Evolutionary conservation across 108 stramenopile genomes (phyloP), one percentile per base, ranked within the genome.

Genomic region (Seminavis robusta): DNA sequence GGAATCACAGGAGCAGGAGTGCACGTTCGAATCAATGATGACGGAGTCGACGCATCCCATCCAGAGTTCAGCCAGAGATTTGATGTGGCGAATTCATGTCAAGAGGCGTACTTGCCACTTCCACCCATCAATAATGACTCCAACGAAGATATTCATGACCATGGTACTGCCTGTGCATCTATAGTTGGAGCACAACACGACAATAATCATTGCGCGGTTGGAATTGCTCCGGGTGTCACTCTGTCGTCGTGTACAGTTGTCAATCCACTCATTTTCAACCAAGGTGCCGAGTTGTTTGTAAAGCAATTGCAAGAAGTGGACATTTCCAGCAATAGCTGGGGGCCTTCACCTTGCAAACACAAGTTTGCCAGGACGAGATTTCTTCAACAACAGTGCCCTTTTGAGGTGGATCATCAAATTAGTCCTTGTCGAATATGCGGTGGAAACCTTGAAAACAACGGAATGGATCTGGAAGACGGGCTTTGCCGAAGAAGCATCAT

Each of bases 21-120:
- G 19, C 49, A 61, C 3, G 47, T 72, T 5, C 48, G 71, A 40
- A 50, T 72, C n/a, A 72, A 72, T 38, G 71, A 72, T 33, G 58
- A 39, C 2, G 71, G 63, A 10, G 52, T 72, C 23, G 71, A 72
- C 24, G 26, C 25, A 29, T 32, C 1, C 15, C 32, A 51, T 34
- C 1, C 40, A 11, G 71, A 65, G 30, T 65, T 72, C 10, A 8
- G 5, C 24, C 46, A 27, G 19, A 32, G 58, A 25, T 53, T 54
- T 29, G 71, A 72, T 39, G 19, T 36, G 31, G 43, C 52, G 19
- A 41, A 52, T 17, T 72, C 71, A 8, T 72, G 71, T 55, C n/a
- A n/a, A n/a, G n/a, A n/a, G n/a, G n/a, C n/a, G n/a, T n/a, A n/a
- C n/a, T n/a, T n/a, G n/a, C n/a, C n/a, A n/a, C n/a, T n/a, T n/a